A percentile compares a stretch with the other conserved stretches of the same genome.
phyloP scores from a whole-genome alignment of 352 stramenopile genomes.

The Globisporangium parvum region DNA sequence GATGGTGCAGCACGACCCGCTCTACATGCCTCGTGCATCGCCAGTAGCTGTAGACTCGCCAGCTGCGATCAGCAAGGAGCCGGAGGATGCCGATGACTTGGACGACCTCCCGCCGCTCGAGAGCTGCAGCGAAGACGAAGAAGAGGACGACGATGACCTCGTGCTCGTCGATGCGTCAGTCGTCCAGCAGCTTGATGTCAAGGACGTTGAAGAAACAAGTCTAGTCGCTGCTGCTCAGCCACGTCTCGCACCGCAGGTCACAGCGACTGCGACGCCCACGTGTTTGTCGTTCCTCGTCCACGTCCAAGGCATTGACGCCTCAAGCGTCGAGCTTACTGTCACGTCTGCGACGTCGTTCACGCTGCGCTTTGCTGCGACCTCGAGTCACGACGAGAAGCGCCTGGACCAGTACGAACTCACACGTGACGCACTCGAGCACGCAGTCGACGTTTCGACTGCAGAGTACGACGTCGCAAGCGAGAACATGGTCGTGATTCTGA shows the following conservation, averaged over 20 bases:
- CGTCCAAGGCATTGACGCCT: constrained; percentile 26
- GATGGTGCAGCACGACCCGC: constrained; percentile 63
- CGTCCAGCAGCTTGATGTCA: background rate
- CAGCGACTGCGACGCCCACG: constrained; percentile 32
- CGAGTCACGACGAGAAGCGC: background rate
- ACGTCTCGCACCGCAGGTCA: constrained; percentile 14
- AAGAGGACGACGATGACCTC: constrained; percentile 11
- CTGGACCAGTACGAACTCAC: constrained; percentile 26
- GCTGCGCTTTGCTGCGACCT: constrained; percentile 21
- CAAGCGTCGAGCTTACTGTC: constrained; percentile 35
- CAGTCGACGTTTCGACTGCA: constrained; percentile 22
- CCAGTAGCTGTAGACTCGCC: background rate
- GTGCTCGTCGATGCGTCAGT: constrained; percentile 6
- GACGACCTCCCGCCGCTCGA: constrained; percentile 53
- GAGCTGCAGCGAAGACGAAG: constrained; percentile 49
- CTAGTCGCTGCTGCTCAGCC: background rate
- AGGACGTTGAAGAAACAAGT: background rate
- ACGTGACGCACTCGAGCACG: constrained; percentile 19
- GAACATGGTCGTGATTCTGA: constrained; percentile 65
- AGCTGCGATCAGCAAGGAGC: background rate
- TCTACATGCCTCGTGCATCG: constrained; percentile 18
- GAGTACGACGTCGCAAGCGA: constrained; percentile 59
- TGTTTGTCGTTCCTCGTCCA: constrained; percentile 50
- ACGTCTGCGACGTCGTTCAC: constrained; percentile 26
- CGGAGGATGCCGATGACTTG: constrained; percentile 10